Base-by-base conservation (phyloP, 2,329 filamentous ascomycete genomes). In the Lasiodiplodia theobromae region DNA sequence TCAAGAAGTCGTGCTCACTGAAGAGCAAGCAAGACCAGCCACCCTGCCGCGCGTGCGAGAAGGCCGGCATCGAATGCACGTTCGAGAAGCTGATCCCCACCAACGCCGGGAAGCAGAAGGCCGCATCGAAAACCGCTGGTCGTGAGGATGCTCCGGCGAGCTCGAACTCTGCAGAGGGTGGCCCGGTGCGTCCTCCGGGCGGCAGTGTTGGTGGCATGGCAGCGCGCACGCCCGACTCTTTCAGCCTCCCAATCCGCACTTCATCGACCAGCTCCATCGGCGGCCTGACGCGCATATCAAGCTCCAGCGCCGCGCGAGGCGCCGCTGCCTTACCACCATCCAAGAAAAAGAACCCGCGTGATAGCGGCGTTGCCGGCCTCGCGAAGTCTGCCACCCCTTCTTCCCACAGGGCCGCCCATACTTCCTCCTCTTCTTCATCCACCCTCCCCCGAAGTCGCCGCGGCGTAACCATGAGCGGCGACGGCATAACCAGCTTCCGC, bases 41-140 rank as follows among this genome's bases (percentile, higher is more conserved):
- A 0, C 78, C 79, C 2, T 80, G 79, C 71, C 78, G 73, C 18
- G 62, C 70, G 4, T 80, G 78, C 70, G 71, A 72, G 44, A 73
- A 74, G 47, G 52, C 70, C 8, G 69, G 70, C 11, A 70, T 74
- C 3, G 73, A 71, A 4, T 80, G 78, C 66, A 77, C 72, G 0
- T 80, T 80, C 66, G 72, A 73, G 38, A 72, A 74, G 10, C 34
- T 73, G 0, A 8, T 49, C 12, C 25, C 54, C 4, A 52, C 56
- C 4, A 68, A 68, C 5, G 31, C 54, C 4, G 66, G 56, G 0
- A 68, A 62, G 34, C 52, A 58, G 12, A 67, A 37, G 40, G 40
- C 65, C 2, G 18, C 18, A 0, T 3, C 23, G 11, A 37, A 25
- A 31, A 8, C 23, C 4, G n/a, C n/a, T 3, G 10, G 11, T 3